Evolutionary conservation across 352 stramenopile species (phyloP).

Genomic region (Pseudoperonospora humuli): DNA sequence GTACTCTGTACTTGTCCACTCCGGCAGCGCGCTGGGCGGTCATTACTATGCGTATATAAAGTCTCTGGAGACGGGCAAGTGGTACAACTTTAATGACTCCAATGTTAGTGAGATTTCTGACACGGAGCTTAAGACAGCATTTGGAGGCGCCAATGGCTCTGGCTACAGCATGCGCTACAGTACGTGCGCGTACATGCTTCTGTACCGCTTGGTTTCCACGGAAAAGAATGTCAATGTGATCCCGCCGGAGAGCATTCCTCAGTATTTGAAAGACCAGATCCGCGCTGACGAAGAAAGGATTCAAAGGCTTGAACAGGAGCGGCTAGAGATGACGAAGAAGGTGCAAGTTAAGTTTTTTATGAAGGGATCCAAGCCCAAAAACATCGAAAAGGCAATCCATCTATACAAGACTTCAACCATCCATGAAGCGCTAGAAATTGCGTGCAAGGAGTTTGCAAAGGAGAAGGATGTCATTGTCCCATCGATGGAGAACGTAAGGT

Average conservation of each 20-base stretch:
- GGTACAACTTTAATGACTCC: conserved; percentile 87
- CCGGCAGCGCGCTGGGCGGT: conserved; percentile 84
- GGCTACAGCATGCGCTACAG: conserved; percentile 61
- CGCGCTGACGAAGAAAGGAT: conserved; percentile 56
- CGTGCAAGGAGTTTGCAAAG: conserved; percentile 46
- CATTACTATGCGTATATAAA: conserved; percentile 95
- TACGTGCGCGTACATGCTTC: conserved; percentile 88
- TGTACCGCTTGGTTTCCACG: conserved; percentile 75
- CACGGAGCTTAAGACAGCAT: conserved; percentile 66
- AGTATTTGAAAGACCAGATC: conserved; percentile 64
- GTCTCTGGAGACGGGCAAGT: conserved; percentile 68
- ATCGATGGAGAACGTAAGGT: conserved; percentile 44
- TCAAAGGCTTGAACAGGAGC: conserved; percentile 47
- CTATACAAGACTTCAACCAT: conserved; percentile 74
- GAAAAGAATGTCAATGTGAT: conserved; percentile 66
- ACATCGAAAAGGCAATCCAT: conserved; percentile 58
- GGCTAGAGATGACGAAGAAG: conserved; percentile 66
- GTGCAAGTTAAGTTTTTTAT: conserved; percentile 75
- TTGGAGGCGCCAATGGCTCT: conserved; percentile 43
- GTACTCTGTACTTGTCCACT: conserved; percentile 90
- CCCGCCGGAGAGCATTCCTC: conserved; percentile 46
- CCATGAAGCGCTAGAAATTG: conserved; percentile 34
- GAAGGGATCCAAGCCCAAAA: conserved; percentile 58
- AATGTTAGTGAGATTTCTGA: conserved; percentile 75
- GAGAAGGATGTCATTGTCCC: conserved; percentile 45